Evolutionary conservation across 768 basidiomycete genomes (phyloP), one percentile per base, ranked within the genome.

Genomic region (Russula earlei): DNA sequence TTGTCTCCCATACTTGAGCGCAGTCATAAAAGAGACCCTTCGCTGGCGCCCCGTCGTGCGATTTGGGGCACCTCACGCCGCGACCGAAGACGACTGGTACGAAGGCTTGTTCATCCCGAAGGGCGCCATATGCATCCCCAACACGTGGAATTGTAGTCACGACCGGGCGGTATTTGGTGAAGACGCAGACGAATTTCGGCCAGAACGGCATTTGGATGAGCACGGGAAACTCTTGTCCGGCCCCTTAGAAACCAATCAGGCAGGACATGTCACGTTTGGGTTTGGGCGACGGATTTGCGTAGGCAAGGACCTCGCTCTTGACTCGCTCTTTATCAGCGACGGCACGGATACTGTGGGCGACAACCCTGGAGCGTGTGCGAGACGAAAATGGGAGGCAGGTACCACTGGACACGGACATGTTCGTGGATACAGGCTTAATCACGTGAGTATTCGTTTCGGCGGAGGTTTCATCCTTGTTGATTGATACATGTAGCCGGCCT

Each of bases 61-160:
- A 14, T 47, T 56, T 14, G 22, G 31, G 0, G 5, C 55, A 4
- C 52, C 54, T 19, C 56, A 49, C 14, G 38, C 37, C 29, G 14
- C 52, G 50, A 49, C 56, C 55, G 51, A 58, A 49, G 70, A 69
- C 36, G 70, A 70, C 43, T 58, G 42, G 45, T 71, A 70, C 45
- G 56, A 62, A 41, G 65, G 60, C 14, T 56, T 53, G 47, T 59
- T 64, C 49, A 70, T 75, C 15, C 72, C 72, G 1, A 68, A 65
- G 36, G 71, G 70, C n/a, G 67, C 71, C 2, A 60, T 70, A 4
- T 62, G 71, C 34, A 56, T 71, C 20, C 55, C 63, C 12, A 71
- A 71, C 46, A 7, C 40, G 14, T 59, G 62, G 59, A 31, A 48
- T 0, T 43, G 55, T 7, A 48, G 53, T 31, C 40, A 55, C 8